These are phyloP conservation scores for Tetrapyrgos nigripes DNA, from an alignment of 1,284 basidiomycete species.

Conservation along the genomic window DNA sequence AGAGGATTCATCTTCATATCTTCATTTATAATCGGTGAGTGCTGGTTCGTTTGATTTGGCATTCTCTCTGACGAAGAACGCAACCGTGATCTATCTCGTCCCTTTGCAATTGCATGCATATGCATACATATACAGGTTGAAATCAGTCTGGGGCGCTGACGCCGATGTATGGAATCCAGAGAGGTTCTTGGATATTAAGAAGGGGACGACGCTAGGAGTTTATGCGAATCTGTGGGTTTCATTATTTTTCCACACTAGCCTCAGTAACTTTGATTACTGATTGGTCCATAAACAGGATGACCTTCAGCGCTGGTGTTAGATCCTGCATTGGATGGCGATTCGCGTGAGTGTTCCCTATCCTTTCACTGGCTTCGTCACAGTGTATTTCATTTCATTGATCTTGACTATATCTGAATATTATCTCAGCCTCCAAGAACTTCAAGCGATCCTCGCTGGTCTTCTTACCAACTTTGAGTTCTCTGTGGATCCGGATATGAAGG, in stretches of 20 bases:
- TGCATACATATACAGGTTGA: conserved; percentile 2
- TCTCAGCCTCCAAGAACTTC: conserved; percentile 29
- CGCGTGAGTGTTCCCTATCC: conserved; percentile 21
- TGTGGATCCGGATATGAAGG: conserved; percentile 22
- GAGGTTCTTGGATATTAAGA: conserved; percentile 22
- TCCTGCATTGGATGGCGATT: conserved; percentile 33
- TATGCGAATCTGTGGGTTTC: conserved; percentile 27
- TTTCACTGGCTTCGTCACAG: no score
- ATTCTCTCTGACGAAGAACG: no score
- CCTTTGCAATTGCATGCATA: neutral
- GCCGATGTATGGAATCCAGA: conserved; percentile 31
- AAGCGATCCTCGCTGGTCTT: conserved; percentile 28
- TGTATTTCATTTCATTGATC: neutral
- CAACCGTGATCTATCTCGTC: no score
- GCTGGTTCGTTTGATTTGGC: neutral
- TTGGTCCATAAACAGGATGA: neutral
- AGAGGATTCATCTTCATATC: conserved; percentile 26
- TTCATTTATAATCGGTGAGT: conserved; percentile 30
- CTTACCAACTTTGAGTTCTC: conserved; percentile 31
- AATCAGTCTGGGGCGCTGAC: conserved; percentile 30
- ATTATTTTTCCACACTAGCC: conserved; percentile 21
- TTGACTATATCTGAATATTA: neutral
- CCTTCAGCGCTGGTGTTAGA: conserved; percentile 20
- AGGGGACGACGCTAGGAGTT: conserved; percentile 23
- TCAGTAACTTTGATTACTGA: neutral